Percentiles rank a stretch among this genome's conserved stretches.
Evolutionary conservation across 495 filamentous ascomycete genomes (phyloP).

Genomic region (Hypoxylon perforatum): DNA sequence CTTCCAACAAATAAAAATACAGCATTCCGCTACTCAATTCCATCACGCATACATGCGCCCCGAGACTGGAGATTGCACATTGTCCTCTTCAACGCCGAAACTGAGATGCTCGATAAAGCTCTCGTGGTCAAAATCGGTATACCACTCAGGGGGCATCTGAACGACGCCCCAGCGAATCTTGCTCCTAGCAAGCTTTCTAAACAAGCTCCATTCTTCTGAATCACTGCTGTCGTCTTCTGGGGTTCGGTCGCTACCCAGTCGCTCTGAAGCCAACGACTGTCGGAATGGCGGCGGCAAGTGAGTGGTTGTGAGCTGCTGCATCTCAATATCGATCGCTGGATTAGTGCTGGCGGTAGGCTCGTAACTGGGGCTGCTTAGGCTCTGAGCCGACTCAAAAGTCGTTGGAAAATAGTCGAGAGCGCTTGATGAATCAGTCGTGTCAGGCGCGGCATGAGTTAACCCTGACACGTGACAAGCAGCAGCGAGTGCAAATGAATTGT

Average conservation of each 20-base stretch:
- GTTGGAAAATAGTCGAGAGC: too few relatives aligned
- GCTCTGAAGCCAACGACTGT: not conserved
- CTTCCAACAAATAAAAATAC: too few relatives aligned
- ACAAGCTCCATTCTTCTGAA: not conserved
- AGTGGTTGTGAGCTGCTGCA: slow-evolving; percentile 6
- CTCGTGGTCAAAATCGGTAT: slow-evolving; percentile 17
- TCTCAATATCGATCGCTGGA: too few relatives aligned
- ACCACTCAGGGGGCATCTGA: slow-evolving; percentile 29
- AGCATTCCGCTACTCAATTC: too few relatives aligned
- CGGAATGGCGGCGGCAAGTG: slow-evolving; percentile 6
- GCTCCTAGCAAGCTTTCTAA: slow-evolving; percentile 31
- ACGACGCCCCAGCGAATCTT: slow-evolving; percentile 39
- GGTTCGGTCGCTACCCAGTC: too few relatives aligned
- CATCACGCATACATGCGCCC: too few relatives aligned
- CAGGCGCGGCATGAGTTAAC: too few relatives aligned
- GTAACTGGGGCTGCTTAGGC: too few relatives aligned
- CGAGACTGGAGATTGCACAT: slow-evolving; percentile 11
- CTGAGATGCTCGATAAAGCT: slow-evolving; percentile 19
- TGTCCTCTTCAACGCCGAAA: slow-evolving; percentile 36
- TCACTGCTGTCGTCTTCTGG: slow-evolving; percentile 1
- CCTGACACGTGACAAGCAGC: slow-evolving; percentile 33
- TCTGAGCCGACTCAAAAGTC: not conserved
- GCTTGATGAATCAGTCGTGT: too few relatives aligned
- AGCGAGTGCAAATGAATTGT: slow-evolving; percentile 36
- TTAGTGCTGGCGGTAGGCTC: too few relatives aligned